Percentiles rank a stretch among this genome's conserved stretches.
phyloP scores from a whole-genome alignment of 2,329 filamentous ascomycete genomes.

The Hirsutella minnesotensis region DNA sequence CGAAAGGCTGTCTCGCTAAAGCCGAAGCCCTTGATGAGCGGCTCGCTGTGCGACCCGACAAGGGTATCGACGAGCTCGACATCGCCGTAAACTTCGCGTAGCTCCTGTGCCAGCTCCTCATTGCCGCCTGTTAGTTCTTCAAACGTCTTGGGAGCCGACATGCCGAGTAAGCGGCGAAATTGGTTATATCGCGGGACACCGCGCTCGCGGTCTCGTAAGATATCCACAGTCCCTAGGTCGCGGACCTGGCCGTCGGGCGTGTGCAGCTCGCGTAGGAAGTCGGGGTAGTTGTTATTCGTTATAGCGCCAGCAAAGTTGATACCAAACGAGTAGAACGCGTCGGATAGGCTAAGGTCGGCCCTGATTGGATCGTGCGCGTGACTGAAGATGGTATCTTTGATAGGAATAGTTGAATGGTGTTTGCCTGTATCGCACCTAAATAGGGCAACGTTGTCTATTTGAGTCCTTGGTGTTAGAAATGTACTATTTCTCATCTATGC shows the following conservation, averaged over 20 bases:
- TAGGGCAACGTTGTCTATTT: not conserved
- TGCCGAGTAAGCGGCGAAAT: slow-evolving; percentile 30
- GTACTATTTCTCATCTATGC: too few species aligned
- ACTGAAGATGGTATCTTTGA: not conserved
- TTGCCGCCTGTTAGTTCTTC: slow-evolving; percentile 16
- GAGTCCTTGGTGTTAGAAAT: too few species aligned
- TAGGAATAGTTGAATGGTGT: not conserved
- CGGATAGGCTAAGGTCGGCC: not conserved
- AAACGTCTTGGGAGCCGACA: slow-evolving; percentile 23
- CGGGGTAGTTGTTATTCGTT: slow-evolving; percentile 1
- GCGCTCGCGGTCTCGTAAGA: slow-evolving; percentile 33
- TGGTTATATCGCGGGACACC: slow-evolving; percentile 31
- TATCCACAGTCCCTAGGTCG: slow-evolving; percentile 34
- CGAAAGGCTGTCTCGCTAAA: slow-evolving; percentile 1
- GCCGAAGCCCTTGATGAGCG: not conserved
- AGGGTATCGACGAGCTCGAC: not conserved
- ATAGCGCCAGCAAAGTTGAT: slow-evolving; percentile 2
- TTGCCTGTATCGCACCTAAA: not conserved
- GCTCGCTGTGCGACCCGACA: slow-evolving; percentile 1
- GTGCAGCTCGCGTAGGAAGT: slow-evolving; percentile 24
- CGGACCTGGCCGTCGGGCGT: slow-evolving; percentile 27
- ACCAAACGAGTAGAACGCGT: slow-evolving; percentile 1
- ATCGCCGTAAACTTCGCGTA: not conserved
- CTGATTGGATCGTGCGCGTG: not conserved
- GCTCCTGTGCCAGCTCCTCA: slow-evolving; percentile 16